Percentiles rank a stretch among this genome's conserved stretches.
These are phyloP conservation scores for Chytriomyces hyalinus DNA, from an alignment of 192 early-diverging fungal species.

Conservation along the genomic window DNA sequence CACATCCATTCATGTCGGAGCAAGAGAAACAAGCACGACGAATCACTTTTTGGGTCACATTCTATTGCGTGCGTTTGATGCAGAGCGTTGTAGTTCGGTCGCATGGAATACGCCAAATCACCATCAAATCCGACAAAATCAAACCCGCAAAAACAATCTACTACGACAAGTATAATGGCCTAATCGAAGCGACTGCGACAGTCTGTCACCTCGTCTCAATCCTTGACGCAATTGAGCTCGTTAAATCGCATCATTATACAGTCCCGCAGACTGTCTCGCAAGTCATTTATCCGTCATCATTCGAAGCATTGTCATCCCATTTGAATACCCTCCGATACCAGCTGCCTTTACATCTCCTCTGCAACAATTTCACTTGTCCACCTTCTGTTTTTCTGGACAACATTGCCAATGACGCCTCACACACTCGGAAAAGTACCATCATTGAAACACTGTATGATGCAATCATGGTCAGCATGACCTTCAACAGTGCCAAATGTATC, in stretches of 20 bases:
- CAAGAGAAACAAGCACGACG: not conserved
- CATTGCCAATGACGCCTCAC: not conserved
- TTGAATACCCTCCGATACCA: not conserved
- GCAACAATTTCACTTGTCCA: slow-evolving; percentile 1
- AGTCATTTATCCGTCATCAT: not conserved
- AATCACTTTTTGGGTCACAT: not conserved
- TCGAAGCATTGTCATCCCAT: not conserved
- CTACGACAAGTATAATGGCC: not conserved
- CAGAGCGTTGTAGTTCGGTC: not conserved
- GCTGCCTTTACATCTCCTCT: not conserved
- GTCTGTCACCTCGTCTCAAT: not conserved
- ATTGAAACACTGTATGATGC: not conserved
- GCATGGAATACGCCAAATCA: not conserved
- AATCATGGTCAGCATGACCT: not conserved
- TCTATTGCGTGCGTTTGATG: not conserved
- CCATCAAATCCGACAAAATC: not conserved
- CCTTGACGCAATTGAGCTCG: not conserved
- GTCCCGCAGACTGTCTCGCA: not conserved
- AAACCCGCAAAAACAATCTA: not conserved
- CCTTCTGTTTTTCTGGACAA: not conserved
- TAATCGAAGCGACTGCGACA: not conserved
- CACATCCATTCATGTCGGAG: not conserved
- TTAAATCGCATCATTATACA: not conserved
- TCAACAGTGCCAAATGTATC: not conserved
- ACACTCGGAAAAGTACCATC: not conserved